Conservation (phyloP, 2,329 filamentous ascomycete genomes). For the Clarireedia homoeocarpa region DNA sequence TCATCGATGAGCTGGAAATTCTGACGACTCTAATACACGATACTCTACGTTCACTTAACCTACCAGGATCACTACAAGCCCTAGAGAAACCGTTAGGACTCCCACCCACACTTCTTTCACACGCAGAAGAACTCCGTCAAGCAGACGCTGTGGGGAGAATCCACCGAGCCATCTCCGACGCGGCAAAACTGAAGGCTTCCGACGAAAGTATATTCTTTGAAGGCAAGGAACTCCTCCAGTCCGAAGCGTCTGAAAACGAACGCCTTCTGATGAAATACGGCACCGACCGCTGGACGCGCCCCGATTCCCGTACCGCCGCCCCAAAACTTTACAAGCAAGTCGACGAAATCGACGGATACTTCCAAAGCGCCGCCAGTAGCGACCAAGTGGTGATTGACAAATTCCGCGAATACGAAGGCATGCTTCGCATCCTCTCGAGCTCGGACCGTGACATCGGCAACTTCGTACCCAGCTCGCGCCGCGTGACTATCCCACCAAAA, state of each 20-base stretch:
- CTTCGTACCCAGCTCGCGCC: slow-evolving; percentile 79
- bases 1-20: slow-evolving; percentile 75
- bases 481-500: slow-evolving; percentile 69
- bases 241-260: slow-evolving; percentile 80
- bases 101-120: slow-evolving; percentile 75
- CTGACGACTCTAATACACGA: slow-evolving; percentile 76
- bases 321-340: slow-evolving; percentile 30
- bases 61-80: slow-evolving; percentile 88
- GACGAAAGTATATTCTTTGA: slow-evolving; percentile 76
- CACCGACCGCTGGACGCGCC: slow-evolving; percentile 75
- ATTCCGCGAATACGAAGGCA: slow-evolving; percentile 64
- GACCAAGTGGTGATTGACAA: slow-evolving; percentile 63
- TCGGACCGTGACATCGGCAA: slow-evolving; percentile 76
- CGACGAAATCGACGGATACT: slow-evolving; percentile 77
- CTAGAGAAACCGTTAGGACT: slow-evolving; percentile 90
- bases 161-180: slow-evolving; percentile 75
- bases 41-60: slow-evolving; percentile 70
- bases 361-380: slow-evolving; percentile 61
- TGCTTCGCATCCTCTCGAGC: slow-evolving; percentile 69
- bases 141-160: slow-evolving; percentile 76
- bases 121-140: slow-evolving; percentile 89
- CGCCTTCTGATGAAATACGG: slow-evolving; percentile 69
- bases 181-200: slow-evolving; percentile 76
- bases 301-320: slow-evolving; percentile 60
- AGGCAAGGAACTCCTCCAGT: slow-evolving; percentile 66